Evolutionary conservation across 2,329 filamentous ascomycete species (phyloP), one percentile per base, ranked within the genome.

Genomic region (Colletotrichum aenigma): DNA sequence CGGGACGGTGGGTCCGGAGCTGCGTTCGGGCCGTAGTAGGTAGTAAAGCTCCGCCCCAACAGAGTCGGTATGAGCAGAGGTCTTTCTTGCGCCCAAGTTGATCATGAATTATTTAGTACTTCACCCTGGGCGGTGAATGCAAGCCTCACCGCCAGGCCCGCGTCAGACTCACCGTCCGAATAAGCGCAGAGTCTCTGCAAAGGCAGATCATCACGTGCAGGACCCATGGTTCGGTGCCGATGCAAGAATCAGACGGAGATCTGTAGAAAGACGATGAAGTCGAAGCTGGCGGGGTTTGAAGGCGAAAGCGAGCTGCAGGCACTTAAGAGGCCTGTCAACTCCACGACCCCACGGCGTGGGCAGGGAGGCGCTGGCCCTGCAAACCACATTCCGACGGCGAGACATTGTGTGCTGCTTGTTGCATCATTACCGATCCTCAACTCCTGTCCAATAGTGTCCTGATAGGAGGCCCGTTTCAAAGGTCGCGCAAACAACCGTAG

Each of bases 251-350:
- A 32, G 26, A 67, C 62, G 28, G 28, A 21, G 21, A 52, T 61
- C 36, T 61, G 55, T 34, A 61, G 65, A 60, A n/a, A 30, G 36
- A n/a, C 16, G 65, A 34, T 24, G n/a, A 26, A 56, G 12, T 56
- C n/a, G 12, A 34, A 38, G 56, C 58, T 32, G 56, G 61, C 43
- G 36, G 36, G 28, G 43, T 52, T 52, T n/a, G 61, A 61, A 24
- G 26, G 55, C 61, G 52, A 75, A 66, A 75, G 72, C 68, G 61
- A 67, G 68, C 72, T 75, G 72, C 72, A 75, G 38, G 36, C 61
- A 71, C 68, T 75, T 75, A 66, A 36, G n/a, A 43, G 56, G 69
- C 55, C 72, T 72, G 72, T 55, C 36, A 24, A 32, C 52, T 58
- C 60, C 71, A 30, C 48, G 52, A 34, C 67, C 38, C 72, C 72